These are phyloP conservation scores for Gracilaria domingensis DNA, from an alignment of 23 red algal species.

Conservation along the genomic window DNA sequence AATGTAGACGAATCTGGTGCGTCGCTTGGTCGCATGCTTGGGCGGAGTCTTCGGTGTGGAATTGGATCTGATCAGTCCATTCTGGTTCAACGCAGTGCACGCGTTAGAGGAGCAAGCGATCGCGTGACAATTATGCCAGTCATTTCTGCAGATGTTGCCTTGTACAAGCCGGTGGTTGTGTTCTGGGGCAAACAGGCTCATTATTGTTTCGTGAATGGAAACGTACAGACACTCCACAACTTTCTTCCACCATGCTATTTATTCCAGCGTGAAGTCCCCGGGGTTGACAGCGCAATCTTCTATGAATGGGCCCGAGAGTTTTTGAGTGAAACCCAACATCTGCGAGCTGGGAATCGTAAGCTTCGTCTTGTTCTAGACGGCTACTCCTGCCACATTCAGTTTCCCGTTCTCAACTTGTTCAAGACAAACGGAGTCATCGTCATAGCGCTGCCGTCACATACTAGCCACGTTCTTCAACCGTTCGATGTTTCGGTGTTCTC, in stretches of 20 bases:
- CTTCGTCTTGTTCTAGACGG: not conserved
- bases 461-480: not conserved
- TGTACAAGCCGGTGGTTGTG: not conserved
- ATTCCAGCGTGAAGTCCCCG: not conserved
- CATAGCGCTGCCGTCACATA: not conserved
- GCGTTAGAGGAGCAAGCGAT: not conserved
- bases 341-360: not conserved
- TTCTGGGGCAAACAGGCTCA: not conserved
- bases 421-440: constrained; percentile 7
- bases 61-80: not conserved
- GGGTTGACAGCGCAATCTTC: not conserved
- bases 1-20: constrained; percentile 27
- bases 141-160: not conserved
- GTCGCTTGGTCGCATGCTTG: constrained; percentile 4
- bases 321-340: not conserved
- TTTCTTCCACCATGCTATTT: constrained; percentile 2
- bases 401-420: not conserved
- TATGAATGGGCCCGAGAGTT: not conserved
- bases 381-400: not conserved
- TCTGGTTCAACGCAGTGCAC: not conserved
- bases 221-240: not conserved
- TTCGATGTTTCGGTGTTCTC: not conserved
- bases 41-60: not conserved
- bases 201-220: not conserved
- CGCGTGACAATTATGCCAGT: constrained; percentile 19